Percentiles rank a stretch among this genome's conserved stretches.
Evolutionary conservation across 1,284 basidiomycete species (phyloP).

Genomic region (Ceratobasidium sp.): DNA sequence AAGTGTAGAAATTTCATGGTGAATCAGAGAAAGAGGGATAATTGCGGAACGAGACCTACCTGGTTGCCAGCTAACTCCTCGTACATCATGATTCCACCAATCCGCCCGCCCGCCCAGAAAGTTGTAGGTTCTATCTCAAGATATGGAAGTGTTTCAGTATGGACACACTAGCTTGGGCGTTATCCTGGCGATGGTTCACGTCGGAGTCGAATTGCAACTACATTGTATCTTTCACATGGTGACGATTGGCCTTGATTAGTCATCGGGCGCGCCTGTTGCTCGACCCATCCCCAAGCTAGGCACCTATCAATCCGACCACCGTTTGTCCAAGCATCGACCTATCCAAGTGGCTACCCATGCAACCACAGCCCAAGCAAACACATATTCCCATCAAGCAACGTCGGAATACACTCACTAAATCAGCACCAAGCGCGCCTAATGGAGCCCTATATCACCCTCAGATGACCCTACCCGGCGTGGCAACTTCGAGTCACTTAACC

Average conservation of each 20-base stretch:
- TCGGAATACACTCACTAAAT: slow-evolving; percentile 23
- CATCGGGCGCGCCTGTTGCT: slow-evolving; percentile 3
- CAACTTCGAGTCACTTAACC: slow-evolving; percentile 13
- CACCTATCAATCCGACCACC: too few relatives aligned
- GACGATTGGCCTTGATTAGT: slow-evolving; percentile 12
- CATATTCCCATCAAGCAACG: not conserved
- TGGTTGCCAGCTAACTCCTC: slow-evolving; percentile 28
- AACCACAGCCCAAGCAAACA: slow-evolving; percentile 19
- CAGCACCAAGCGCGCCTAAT: not conserved
- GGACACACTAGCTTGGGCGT: not conserved
- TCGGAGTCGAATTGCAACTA: slow-evolving; percentile 26
- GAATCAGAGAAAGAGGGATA: not conserved
- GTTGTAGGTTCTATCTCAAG: slow-evolving; percentile 16
- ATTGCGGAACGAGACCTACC: slow-evolving; percentile 6
- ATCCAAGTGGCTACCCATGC: not conserved
- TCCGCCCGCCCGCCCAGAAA: slow-evolving; percentile 34
- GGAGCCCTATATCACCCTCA: slow-evolving; percentile 19
- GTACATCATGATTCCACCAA: slow-evolving; percentile 17
- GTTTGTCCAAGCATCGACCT: not conserved
- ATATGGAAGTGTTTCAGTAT: slow-evolving; percentile 1
- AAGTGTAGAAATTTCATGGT: slow-evolving; percentile 5
- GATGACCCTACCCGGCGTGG: slow-evolving; percentile 23
- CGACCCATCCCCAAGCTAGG: not conserved
- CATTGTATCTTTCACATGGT: slow-evolving; percentile 32
- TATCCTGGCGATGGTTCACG: not conserved